Conservation (phyloP, 1,284 basidiomycete species). For the Apiotrichum siamense region DNA sequence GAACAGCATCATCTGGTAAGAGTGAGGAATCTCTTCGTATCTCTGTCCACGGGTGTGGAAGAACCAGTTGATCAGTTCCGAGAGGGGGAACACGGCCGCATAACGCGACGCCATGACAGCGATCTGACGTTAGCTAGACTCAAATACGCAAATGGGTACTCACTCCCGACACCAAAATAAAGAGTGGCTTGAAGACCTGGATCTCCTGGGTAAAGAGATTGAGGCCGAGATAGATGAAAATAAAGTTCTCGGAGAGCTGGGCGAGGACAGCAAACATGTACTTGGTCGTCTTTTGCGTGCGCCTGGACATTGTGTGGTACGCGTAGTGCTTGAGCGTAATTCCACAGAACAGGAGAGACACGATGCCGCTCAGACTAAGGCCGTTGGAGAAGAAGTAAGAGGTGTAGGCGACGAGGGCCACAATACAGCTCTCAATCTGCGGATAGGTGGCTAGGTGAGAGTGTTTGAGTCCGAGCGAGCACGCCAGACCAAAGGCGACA, state of each 20-base stretch:
- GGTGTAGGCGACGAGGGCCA: constrained; percentile 90
- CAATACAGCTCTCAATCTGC: constrained; percentile 88
- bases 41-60: constrained; percentile 81
- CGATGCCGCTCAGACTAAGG: constrained; percentile 90
- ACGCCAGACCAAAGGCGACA: constrained; percentile 78
- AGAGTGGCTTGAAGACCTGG: constrained; percentile 89
- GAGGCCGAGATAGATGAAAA: constrained; percentile 98
- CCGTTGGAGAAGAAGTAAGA: constrained; percentile 99
- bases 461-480: constrained; percentile 92
- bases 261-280: constrained; percentile 90
- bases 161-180: constrained; percentile 78
- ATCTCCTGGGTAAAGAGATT: constrained; percentile 86
- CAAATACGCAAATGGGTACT: constrained; percentile 16
- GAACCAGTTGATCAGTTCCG: constrained; percentile 82
- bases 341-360: constrained; percentile 95
- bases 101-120: constrained; percentile 93
- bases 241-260: constrained; percentile 96
- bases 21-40: constrained; percentile 81
- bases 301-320: constrained; percentile 95
- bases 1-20: constrained; percentile 97
- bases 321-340: constrained; percentile 99
- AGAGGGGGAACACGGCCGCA: constrained; percentile 93
- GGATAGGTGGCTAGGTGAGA: constrained; percentile 82
- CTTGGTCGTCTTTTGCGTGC: constrained; percentile 91
- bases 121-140: constrained; percentile 47